Percentiles rank a stretch among this genome's conserved stretches.
Evolutionary conservation across 139 green algal genomes (phyloP).

Genomic region (Axilococcus clingmanii): DNA sequence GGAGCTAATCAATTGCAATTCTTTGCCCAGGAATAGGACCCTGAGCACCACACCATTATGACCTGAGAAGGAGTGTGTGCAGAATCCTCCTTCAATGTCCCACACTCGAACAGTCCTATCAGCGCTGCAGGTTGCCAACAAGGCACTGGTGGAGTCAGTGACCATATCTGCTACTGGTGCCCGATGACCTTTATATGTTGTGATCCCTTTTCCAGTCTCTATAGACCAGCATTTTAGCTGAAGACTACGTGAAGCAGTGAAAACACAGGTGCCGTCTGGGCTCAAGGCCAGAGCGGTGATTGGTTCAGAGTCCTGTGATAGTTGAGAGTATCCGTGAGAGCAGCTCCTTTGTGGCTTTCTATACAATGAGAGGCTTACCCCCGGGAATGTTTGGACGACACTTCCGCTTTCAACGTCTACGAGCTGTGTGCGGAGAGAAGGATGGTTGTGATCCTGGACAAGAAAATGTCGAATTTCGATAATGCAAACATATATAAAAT

Average conservation of each 20-base stretch:
- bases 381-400: constrained; percentile 48
- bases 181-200: constrained; percentile 59
- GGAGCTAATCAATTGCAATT: constrained; percentile 65
- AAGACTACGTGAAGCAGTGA: constrained; percentile 70
- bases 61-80: constrained; percentile 81
- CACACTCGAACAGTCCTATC: constrained; percentile 67
- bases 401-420: constrained; percentile 49
- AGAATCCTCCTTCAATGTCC: constrained; percentile 66
- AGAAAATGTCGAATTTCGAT: not conserved
- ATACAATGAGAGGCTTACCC: constrained; percentile 32
- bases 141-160: constrained; percentile 62
- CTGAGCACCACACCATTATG: constrained; percentile 41
- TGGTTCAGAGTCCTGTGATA: constrained; percentile 69
- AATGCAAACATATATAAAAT: not conserved
- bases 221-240: constrained; percentile 56
- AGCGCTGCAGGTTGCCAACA: constrained; percentile 67
- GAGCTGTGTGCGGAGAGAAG: constrained; percentile 32
- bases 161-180: constrained; percentile 68
- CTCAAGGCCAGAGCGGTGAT: constrained; percentile 73
- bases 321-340: not conserved
- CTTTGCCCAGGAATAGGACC: too few species aligned
- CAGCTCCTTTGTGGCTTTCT: too few species aligned
- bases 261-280: constrained; percentile 56
- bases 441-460: not conserved
- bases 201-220: constrained; percentile 25